Evolutionary conservation across 148 eudicot genomes (phyloP).

Genomic region (Fagopyrum tataricum): DNA sequence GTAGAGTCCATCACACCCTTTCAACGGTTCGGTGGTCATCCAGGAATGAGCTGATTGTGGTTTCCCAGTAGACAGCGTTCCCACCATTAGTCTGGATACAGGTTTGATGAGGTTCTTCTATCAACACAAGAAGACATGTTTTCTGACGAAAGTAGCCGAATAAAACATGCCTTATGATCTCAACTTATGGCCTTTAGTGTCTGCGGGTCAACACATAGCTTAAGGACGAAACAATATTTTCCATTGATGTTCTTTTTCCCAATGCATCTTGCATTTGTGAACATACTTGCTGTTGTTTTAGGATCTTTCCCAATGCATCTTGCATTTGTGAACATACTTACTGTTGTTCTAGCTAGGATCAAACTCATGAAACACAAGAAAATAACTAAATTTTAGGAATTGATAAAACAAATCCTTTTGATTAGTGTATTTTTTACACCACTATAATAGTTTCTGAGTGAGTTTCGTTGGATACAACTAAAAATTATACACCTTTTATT

Average conservation of each 20-base stretch:
- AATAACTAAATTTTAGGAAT: slow-evolving; percentile 1
- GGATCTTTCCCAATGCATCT: too few species aligned
- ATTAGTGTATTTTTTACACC: too few species aligned
- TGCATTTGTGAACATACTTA: too few species aligned
- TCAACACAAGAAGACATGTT: slow-evolving; percentile 50
- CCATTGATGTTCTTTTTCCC: slow-evolving; percentile 52
- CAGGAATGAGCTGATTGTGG: slow-evolving; percentile 71
- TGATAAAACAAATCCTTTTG: too few species aligned
- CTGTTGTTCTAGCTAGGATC: too few species aligned
- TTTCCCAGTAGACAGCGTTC: slow-evolving; percentile 95
- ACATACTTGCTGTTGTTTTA: slow-evolving; percentile 57
- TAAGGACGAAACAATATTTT: slow-evolving; percentile 63
- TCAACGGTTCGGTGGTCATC: slow-evolving; percentile 81
- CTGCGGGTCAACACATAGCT: slow-evolving; percentile 44
- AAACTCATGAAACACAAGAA: slow-evolving; percentile 31
- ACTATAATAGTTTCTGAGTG: too few species aligned
- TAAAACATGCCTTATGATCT: slow-evolving; percentile 44
- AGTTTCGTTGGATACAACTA: too few species aligned
- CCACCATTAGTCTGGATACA: slow-evolving; percentile 83
- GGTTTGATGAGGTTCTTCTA: slow-evolving; percentile 71
- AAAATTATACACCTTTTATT: too few species aligned
- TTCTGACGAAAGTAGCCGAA: slow-evolving; percentile 59
- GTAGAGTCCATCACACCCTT: too few species aligned
- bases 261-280: slow-evolving; percentile 40
- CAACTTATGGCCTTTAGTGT: slow-evolving; percentile 40